Conservation (phyloP, 2,329 filamentous ascomycete species). For the Trichoderma afroharzianum region DNA sequence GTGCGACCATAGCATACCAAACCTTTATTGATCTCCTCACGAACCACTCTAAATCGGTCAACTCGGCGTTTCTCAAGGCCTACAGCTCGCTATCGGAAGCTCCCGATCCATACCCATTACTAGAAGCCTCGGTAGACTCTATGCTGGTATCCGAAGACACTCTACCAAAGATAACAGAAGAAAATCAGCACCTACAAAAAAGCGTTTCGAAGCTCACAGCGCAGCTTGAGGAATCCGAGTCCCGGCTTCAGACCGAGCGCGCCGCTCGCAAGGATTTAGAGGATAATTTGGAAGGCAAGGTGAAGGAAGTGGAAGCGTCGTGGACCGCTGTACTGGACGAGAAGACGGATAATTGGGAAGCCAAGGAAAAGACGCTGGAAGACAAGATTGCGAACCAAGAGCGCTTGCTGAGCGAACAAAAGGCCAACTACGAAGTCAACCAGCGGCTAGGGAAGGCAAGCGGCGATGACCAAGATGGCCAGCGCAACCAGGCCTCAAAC, state of each 20-base stretch:
- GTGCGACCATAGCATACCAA: constrained; percentile 72
- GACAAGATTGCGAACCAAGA: constrained; percentile 96
- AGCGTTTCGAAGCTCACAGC: constrained; percentile 70
- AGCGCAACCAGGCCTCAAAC: constrained; percentile 66
- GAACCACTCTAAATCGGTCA: constrained; percentile 91
- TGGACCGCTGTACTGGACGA: constrained; percentile 89
- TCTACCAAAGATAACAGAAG: constrained; percentile 79
- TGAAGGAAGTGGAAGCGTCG: constrained; percentile 84
- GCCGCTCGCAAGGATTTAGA: constrained; percentile 71
- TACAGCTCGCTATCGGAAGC: constrained; percentile 94
- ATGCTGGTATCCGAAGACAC: constrained; percentile 90
- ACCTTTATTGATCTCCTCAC: constrained; percentile 95
- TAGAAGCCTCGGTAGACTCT: constrained; percentile 94
- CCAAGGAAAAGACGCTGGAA: constrained; percentile 85
- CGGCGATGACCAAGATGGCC: constrained; percentile 57
- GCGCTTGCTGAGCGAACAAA: constrained; percentile 85
- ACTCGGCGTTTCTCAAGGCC: constrained; percentile 86
- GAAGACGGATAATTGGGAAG: constrained; percentile 93
- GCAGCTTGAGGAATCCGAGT: constrained; percentile 80
- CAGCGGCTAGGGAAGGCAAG: constrained; percentile 73
- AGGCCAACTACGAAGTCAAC: constrained; percentile 94
- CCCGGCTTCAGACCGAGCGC: constrained; percentile 74
- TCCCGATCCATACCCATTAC: constrained; percentile 90
- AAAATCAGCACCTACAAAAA: constrained; percentile 83
- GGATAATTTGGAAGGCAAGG: constrained; percentile 69